Conservation (phyloP, 164 flowering plant species). For the Houttuynia cordata region DNA sequence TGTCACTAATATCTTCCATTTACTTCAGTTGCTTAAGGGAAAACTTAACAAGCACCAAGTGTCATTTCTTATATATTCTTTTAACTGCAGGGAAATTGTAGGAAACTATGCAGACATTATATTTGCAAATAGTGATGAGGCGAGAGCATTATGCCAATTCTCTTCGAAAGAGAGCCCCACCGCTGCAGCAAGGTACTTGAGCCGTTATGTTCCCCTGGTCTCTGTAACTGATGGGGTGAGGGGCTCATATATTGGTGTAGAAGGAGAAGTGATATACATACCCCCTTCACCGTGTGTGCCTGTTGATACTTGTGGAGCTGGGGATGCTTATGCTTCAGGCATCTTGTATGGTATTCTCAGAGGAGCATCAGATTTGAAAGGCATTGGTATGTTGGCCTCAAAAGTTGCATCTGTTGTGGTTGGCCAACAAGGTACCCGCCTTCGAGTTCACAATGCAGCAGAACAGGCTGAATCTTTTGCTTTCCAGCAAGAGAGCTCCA, state of each 20-base stretch:
- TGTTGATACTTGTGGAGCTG: conserved; percentile 93
- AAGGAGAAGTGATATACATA: conserved; percentile 82
- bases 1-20: background rate
- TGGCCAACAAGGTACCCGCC: conserved; percentile 88
- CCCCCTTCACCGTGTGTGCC: conserved; percentile 78
- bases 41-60: background rate
- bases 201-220: conserved; percentile 78
- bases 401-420: conserved; percentile 83
- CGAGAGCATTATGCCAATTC: conserved; percentile 74
- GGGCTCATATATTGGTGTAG: conserved; percentile 85
- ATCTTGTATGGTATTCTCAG: conserved; percentile 61
- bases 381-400: conserved; percentile 73
- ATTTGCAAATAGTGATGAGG: conserved; percentile 88
- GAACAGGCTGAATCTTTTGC: conserved; percentile 54
- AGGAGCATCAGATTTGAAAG: conserved; percentile 63
- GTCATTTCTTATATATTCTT: background rate
- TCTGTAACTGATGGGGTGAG: conserved; percentile 83
- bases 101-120: conserved; percentile 77
- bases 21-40: background rate
- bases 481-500: conserved; percentile 23
- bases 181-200: conserved; percentile 65
- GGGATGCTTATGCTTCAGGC: conserved; percentile 96
- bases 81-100: conserved; percentile 59
- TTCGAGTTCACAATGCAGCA: conserved; percentile 64
- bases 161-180: conserved; percentile 56